These are phyloP conservation scores for Coelastrella sp. DNA, from an alignment of 139 green algal genomes.

Conservation along the genomic window DNA sequence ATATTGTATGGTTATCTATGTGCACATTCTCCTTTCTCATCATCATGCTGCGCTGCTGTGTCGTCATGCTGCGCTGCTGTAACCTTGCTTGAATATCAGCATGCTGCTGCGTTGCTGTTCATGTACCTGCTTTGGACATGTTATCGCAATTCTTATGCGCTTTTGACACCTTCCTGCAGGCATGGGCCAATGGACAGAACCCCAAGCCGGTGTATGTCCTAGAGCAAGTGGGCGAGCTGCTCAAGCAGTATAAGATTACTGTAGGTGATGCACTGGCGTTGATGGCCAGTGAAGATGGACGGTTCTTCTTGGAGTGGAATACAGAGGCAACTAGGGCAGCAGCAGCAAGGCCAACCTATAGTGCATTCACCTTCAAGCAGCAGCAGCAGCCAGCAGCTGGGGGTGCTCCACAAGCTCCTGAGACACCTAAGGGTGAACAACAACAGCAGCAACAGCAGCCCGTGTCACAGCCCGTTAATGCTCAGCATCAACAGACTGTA, in stretches of 20 bases:
- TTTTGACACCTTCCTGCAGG: conserved; percentile 2
- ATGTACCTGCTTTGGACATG: too few relatives aligned
- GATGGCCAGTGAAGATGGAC: conserved; percentile 57
- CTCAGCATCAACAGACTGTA: conserved; percentile 7
- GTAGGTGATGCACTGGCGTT: conserved; percentile 76
- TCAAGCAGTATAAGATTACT: conserved; percentile 56
- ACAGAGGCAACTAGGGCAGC: conserved; percentile 54
- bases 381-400: conserved; percentile 11
- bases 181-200: conserved; percentile 82
- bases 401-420: not conserved
- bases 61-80: too few relatives aligned
- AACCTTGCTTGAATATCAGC: too few relatives aligned
- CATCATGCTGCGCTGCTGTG: too few relatives aligned
- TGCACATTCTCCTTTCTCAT: too few relatives aligned
- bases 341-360: conserved; percentile 63
- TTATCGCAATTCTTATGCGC: conserved; percentile 40
- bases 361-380: conserved; percentile 42
- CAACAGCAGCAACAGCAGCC: not conserved
- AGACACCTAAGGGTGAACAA: not conserved
- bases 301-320: conserved; percentile 70
- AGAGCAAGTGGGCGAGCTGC: conserved; percentile 66
- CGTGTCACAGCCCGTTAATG: not conserved
- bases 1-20: too few relatives aligned
- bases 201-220: conserved; percentile 83
- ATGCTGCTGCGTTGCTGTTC: too few relatives aligned